These are phyloP conservation scores for Apophysomyces trapeziformis DNA, from an alignment of 371 early-diverging fungal species.

Conservation along the genomic window DNA sequence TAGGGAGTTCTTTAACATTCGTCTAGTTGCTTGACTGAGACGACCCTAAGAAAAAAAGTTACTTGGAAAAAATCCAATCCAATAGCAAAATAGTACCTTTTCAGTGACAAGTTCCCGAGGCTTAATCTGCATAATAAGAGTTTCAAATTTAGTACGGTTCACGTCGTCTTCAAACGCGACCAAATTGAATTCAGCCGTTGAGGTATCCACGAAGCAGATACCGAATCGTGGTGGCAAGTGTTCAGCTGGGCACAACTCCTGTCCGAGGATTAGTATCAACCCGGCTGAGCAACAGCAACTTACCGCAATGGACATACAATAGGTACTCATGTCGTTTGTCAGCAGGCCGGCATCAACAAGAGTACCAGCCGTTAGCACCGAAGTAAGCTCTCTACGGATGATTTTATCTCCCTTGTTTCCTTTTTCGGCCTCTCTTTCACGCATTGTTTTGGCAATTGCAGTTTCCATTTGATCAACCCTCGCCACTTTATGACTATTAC, in stretches of 20 bases:
- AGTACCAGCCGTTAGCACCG: constrained; percentile 95
- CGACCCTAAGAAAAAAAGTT: constrained; percentile 43
- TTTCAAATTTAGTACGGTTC: constrained; percentile 88
- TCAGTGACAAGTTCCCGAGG: constrained; percentile 90
- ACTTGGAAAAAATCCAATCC: neutral
- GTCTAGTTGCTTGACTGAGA: constrained; percentile 66
- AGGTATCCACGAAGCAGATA: constrained; percentile 93
- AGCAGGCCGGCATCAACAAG: constrained; percentile 90
- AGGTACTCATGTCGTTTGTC: constrained; percentile 87
- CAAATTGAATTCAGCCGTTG: constrained; percentile 90
- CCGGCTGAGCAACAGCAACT: constrained; percentile 10
- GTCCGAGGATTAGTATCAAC: neutral
- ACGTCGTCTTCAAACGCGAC: constrained; percentile 85
- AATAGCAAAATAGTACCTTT: constrained; percentile 45
- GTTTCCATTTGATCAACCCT: constrained; percentile 99
- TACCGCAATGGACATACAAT: constrained; percentile 92
- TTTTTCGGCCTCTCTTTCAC: constrained; percentile 68
- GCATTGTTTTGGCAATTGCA: constrained; percentile 93
- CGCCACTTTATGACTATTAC: constrained; percentile 84
- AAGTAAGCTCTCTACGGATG: constrained; percentile 94
- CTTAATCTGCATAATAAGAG: constrained; percentile 89
- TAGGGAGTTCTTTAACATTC: constrained; percentile 74
- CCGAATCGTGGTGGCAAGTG: constrained; percentile 63
- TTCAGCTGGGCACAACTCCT: constrained; percentile 48
- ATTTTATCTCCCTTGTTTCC: constrained; percentile 77